Conservation (phyloP, 202 grass and related monocot species). For the Panicum virgatum region DNA sequence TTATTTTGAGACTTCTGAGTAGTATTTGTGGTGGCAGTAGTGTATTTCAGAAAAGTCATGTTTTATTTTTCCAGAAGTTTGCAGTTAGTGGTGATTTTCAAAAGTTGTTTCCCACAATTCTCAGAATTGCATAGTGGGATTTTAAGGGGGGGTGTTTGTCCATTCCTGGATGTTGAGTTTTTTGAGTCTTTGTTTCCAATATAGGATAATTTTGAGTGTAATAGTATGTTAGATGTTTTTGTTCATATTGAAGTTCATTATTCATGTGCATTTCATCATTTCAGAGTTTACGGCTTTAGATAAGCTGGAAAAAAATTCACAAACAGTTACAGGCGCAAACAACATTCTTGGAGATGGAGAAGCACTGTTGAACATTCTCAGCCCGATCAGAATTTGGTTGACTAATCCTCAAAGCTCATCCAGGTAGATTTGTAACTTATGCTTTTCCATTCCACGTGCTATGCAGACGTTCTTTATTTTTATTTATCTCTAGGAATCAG, state of each 20-base stretch:
- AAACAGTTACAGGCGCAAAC: constrained; percentile 75
- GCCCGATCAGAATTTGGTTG: constrained; percentile 70
- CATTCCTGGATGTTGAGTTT: neutral
- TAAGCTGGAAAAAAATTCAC: constrained; percentile 87
- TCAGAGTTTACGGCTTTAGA: constrained; percentile 75
- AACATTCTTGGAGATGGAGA: constrained; percentile 72
- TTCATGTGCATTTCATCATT: constrained; percentile 11
- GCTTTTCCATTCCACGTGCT: constrained; percentile 2
- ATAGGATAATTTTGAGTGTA: neutral
- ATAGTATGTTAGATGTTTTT: neutral
- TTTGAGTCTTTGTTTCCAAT: neutral
- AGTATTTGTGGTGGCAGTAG: constrained; percentile 3
- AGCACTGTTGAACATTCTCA: constrained; percentile 61
- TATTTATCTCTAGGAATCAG: constrained; percentile 9
- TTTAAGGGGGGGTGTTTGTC: neutral
- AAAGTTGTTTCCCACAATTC: neutral
- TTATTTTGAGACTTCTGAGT: neutral
- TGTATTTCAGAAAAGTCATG: neutral
- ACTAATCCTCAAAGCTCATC: constrained; percentile 54
- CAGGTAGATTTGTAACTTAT: constrained; percentile 40
- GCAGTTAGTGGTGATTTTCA: neutral
- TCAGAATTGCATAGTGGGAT: neutral
- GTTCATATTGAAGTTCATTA: neutral
- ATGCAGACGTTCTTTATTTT: neutral
- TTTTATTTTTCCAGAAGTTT: neutral